Evolutionary conservation across 208 protist genomes (phyloP).

Genomic region (Trypanosoma melophagium): DNA sequence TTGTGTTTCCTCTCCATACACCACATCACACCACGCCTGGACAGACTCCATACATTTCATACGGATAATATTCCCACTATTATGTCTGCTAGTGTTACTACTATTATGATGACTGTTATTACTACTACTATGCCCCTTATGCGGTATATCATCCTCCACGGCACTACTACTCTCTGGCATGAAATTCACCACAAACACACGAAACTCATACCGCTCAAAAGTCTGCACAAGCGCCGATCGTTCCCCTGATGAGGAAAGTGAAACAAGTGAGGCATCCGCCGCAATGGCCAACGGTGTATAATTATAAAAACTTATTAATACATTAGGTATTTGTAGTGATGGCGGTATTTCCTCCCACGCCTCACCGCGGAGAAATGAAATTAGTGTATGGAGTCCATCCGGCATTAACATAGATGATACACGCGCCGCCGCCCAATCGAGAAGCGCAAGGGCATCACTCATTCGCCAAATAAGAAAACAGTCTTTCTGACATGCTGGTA

Average conservation of each 20-base stretch:
- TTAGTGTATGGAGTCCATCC: constrained; percentile 51
- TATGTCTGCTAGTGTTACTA: too few relatives aligned
- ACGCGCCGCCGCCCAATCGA: constrained; percentile 42
- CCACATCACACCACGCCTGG: constrained; percentile 38
- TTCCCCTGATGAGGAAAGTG: constrained; percentile 38
- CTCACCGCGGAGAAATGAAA: constrained; percentile 46
- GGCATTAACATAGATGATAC: constrained; percentile 65
- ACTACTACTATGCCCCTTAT: neutral
- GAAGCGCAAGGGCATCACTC: constrained; percentile 55
- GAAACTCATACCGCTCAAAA: constrained; percentile 51
- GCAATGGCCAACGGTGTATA: constrained; percentile 74
- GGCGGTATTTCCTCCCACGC: constrained; percentile 20
- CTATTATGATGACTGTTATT: neutral
- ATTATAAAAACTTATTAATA: constrained; percentile 35
- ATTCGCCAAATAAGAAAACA: too few relatives aligned
- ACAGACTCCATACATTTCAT: constrained; percentile 48
- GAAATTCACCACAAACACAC: constrained; percentile 48
- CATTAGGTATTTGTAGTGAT: constrained; percentile 28
- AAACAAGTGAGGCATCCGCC: constrained; percentile 35
- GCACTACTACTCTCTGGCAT: constrained; percentile 9
- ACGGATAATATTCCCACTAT: constrained; percentile 22
- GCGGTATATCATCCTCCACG: neutral
- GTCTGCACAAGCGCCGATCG: constrained; percentile 41
- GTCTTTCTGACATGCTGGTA: too few relatives aligned
- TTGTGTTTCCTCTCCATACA: constrained; percentile 33